Conservation (phyloP, 2,329 filamentous ascomycete species). For the Penicillium sp. region DNA sequence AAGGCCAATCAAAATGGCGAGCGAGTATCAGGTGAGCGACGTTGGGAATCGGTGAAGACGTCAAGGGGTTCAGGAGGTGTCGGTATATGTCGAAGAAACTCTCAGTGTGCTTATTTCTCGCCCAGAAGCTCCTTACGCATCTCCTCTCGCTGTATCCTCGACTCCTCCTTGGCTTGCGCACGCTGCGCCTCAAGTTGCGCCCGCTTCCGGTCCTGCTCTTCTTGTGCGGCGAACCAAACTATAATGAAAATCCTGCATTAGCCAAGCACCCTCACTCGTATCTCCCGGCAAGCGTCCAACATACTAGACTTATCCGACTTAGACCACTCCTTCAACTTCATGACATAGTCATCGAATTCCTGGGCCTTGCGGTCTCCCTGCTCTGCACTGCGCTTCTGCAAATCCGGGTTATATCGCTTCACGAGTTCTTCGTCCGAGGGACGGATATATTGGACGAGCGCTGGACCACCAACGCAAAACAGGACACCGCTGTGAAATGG, state of each 20-base stretch:
- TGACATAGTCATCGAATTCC: constrained; percentile 89
- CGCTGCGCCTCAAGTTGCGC: constrained; percentile 27
- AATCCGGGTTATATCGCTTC: constrained; percentile 85
- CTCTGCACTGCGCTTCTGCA: constrained; percentile 87
- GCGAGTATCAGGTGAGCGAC: background rate
- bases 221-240: constrained; percentile 46
- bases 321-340: constrained; percentile 79
- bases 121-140: constrained; percentile 44
- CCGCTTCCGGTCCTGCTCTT: constrained; percentile 35
- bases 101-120: constrained; percentile 29
- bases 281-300: constrained; percentile 8
- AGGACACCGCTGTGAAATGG: constrained; percentile 61
- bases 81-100: background rate
- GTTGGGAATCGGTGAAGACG: background rate
- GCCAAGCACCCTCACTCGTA: background rate
- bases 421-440: constrained; percentile 93
- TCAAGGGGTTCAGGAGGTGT: background rate
- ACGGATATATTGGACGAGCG: constrained; percentile 69
- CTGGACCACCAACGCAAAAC: constrained; percentile 81
- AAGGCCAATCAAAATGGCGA: background rate
- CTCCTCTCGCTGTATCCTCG: constrained; percentile 37
- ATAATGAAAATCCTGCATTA: constrained; percentile 1
- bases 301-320: constrained; percentile 90
- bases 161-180: constrained; percentile 34
- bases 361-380: constrained; percentile 72